Evolutionary conservation across 192 early-diverging fungal species (phyloP), one percentile per base, ranked within the genome.

Genomic region (Lunasporangiospora selenospora): DNA sequence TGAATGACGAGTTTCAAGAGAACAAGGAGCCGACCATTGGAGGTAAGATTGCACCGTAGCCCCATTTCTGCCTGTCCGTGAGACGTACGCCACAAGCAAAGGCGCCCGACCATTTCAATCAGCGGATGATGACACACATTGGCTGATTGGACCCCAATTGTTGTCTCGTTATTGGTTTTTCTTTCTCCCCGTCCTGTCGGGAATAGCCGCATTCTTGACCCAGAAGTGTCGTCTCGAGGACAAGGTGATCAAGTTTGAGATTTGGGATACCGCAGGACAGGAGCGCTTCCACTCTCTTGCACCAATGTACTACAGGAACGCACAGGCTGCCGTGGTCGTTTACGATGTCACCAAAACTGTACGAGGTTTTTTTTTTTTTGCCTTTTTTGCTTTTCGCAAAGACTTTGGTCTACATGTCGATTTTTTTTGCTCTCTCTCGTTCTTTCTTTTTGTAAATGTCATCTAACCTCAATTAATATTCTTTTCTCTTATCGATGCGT

Each of bases 21-120:
- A 96, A 98, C 84, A 95, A 93, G 65, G 96, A 99, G 77, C 95
- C 98, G 7, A 99, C 98, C 34, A 99, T 99, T 79, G 97, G 97
- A 82, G 85, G 85, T 81, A 83, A 53, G 47, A 48, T 39, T 47
- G 44, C 33, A 32, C n/a, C n/a, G n/a, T n/a, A n/a, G n/a, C n/a
- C n/a, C n/a, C n/a, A n/a, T n/a, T n/a, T n/a, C n/a, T n/a, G n/a
- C n/a, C n/a, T n/a, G n/a, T n/a, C n/a, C n/a, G n/a, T n/a, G n/a
- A n/a, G n/a, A n/a, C n/a, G n/a, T n/a, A n/a, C n/a, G n/a, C n/a
- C n/a, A n/a, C n/a, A n/a, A n/a, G n/a, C n/a, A n/a, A n/a, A n/a
- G n/a, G n/a, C n/a, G n/a, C n/a, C n/a, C n/a, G n/a, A n/a, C n/a
- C n/a, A n/a, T n/a, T n/a, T n/a, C n/a, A n/a, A n/a, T n/a, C n/a